phyloP scores from a whole-genome alignment of 2,329 filamentous ascomycete species.

The Exophiala sp. region DNA sequence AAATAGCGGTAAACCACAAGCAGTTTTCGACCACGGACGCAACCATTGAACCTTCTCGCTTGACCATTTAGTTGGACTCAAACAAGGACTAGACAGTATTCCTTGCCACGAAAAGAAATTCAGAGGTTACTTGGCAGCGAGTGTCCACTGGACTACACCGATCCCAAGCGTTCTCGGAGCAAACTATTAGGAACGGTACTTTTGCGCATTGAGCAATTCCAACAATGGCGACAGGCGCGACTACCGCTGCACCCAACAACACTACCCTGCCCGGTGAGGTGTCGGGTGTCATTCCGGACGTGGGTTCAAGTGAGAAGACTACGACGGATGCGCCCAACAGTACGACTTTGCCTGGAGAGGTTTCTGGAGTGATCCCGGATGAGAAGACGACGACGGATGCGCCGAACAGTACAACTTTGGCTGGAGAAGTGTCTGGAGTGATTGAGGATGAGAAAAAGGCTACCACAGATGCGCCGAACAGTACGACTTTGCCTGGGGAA shows the following conservation, averaged over 20 bases:
- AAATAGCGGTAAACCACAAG: no score
- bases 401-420: constrained; percentile 1
- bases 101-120: no score
- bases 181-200: no score
- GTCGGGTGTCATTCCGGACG: constrained; percentile 10
- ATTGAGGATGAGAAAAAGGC: constrained; percentile 4
- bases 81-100: no score
- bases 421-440: not conserved
- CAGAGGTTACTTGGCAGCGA: no score
- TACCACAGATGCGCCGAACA: constrained; percentile 21
- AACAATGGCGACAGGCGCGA: constrained; percentile 2
- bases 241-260: constrained; percentile 1
- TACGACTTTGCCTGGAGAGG: not conserved
- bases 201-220: not conserved
- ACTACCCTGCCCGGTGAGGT: constrained; percentile 3
- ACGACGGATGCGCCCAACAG: not conserved
- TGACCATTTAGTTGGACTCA: no score
- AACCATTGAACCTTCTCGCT: no score
- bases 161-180: no score
- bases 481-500: constrained; percentile 12
- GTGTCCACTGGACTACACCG: no score
- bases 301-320: not conserved
- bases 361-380: constrained; percentile 9
- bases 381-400: not conserved
- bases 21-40: no score